Conservation (phyloP, 306 rosid genomes). For the Citrullus mucosospermus region DNA sequence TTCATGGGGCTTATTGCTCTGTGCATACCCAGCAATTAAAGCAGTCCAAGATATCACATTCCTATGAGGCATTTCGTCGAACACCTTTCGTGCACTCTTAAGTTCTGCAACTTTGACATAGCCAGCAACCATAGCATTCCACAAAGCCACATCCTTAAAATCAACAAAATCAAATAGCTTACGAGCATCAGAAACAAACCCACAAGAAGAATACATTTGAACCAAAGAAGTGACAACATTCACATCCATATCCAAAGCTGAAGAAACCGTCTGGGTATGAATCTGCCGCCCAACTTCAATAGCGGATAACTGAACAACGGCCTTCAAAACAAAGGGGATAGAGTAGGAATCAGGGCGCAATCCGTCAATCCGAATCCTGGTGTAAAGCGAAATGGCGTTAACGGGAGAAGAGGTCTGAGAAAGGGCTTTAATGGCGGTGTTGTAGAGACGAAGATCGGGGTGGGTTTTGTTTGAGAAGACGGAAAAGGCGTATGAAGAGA, state of each 20-base stretch:
- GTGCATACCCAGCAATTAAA: constrained; percentile 39
- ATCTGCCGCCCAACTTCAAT: constrained; percentile 26
- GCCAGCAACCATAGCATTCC: constrained; percentile 49
- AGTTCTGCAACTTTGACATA: constrained; percentile 45
- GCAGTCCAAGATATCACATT: constrained; percentile 56
- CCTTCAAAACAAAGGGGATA: constrained; percentile 42
- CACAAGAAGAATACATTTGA: constrained; percentile 44
- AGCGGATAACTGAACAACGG: constrained; percentile 17
- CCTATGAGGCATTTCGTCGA: constrained; percentile 37
- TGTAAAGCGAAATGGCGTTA: constrained; percentile 24
- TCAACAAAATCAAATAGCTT: constrained; percentile 29
- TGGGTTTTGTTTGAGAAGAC: constrained; percentile 20
- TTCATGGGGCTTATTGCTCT: constrained; percentile 27
- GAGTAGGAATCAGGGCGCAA: constrained; percentile 46
- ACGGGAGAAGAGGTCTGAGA: constrained; percentile 19
- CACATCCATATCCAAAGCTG: constrained; percentile 24
- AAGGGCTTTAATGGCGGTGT: constrained; percentile 32
- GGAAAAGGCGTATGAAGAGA: constrained; percentile 27
- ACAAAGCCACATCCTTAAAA: constrained; percentile 16
- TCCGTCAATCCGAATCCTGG: constrained; percentile 9
- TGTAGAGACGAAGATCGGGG: constrained; percentile 24
- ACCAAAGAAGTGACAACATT: constrained; percentile 28
- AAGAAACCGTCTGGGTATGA: constrained; percentile 33
- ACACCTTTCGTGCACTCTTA: constrained; percentile 32
- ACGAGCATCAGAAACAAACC: constrained; percentile 29